Percentiles rank a stretch among this genome's conserved stretches.
Conservation (phyloP, 352 stramenopile species). For the Detonula confervacea region DNA sequence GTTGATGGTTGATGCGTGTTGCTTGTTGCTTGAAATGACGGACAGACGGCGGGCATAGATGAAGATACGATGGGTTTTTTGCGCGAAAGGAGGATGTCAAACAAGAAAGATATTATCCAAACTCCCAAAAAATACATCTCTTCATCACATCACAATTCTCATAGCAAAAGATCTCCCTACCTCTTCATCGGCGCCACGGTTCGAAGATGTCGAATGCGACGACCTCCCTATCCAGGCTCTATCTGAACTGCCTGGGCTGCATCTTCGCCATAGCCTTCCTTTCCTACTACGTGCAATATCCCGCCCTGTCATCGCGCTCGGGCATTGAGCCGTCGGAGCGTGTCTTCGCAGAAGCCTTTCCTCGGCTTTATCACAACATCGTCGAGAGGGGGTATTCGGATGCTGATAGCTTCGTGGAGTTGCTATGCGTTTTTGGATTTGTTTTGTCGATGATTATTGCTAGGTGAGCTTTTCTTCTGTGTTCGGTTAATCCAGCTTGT, state of each 20-base stretch:
- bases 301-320: conserved; percentile 86
- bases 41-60: too few species aligned
- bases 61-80: too few species aligned
- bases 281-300: conserved; percentile 88
- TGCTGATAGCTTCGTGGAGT: conserved; percentile 64
- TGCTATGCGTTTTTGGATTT: conserved; percentile 79
- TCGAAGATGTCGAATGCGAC: not conserved
- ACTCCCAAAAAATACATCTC: too few species aligned
- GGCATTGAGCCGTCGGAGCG: conserved; percentile 56
- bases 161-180: too few species aligned
- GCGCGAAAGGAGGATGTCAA: not conserved
- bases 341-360: conserved; percentile 38
- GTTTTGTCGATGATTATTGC: conserved; percentile 72
- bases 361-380: conserved; percentile 19
- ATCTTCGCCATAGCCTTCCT: conserved; percentile 82
- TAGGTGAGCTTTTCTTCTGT: conserved; percentile 16
- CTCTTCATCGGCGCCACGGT: too few species aligned
- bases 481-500: conserved; percentile 53
- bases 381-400: conserved; percentile 25
- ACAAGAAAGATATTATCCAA: too few species aligned
- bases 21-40: not conserved
- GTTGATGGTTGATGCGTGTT: not conserved
- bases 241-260: conserved; percentile 29
- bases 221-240: conserved; percentile 23
- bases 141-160: too few species aligned